Base-by-base conservation (phyloP, 108 stramenopile genomes). In the Cyclotella distinguenda region DNA sequence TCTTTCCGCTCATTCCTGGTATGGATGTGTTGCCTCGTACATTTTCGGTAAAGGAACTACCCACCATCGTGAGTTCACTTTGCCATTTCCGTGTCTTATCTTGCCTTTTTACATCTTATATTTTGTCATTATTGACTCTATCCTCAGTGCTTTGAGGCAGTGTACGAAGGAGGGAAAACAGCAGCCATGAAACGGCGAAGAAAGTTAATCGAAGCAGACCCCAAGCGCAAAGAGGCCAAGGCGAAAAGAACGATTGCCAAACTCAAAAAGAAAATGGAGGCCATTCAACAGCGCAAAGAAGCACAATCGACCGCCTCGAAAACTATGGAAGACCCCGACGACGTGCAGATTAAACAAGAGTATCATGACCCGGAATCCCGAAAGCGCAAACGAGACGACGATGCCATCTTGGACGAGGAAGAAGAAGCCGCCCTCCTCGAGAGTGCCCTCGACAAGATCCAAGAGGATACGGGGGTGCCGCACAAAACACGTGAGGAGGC, bases 111-210 rank as follows among this genome's bases (percentile, higher is more conserved):
- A 42, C 13, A 42, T 42, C n/a, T n/a, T n/a, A n/a, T 4, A 18
- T 55, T 21, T 27, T 19, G 7, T 38, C 40, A 16, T 42, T 42
- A 16, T 13, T 16, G 16, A 42, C 16, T 56, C 22, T 36, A 12
- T 5, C 10, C 34, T 2, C 4, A 59, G 58, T 86, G 85, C 53
- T 94, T 90, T 68, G 83, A 84, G 43, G 84, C 62, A 25, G 82
- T 84, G 5, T 93, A 93, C 64, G 88, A 93, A 45, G 90, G 86
- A 15, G 89, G 89, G 1, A 94, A 94, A 69, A 34, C 69, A 44
- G 79, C n/a, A 28, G 93, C 90, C 33, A 94, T 94, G 93, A 88
- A 88, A 73, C 77, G 84, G 38, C 61, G 94, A 36, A 84, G 90
- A 34, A 72, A 60, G 61, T 46, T 89, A n/a, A 79, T 80, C 13